Evolutionary conservation across 2,329 filamentous ascomycete species (phyloP), one percentile per base, ranked within the genome.

Genomic region (Calonectria hongkongensis): DNA sequence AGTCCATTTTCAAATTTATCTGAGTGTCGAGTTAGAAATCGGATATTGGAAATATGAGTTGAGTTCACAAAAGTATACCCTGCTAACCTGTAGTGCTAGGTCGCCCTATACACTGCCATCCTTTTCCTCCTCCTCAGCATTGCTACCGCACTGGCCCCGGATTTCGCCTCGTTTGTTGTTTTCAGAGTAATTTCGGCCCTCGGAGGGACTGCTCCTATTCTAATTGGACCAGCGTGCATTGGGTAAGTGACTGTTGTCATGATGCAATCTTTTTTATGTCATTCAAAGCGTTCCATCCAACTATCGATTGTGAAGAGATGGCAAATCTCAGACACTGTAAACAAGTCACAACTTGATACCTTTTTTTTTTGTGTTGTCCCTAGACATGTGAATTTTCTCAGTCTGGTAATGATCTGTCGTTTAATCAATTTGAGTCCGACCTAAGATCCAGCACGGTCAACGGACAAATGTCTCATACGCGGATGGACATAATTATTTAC

Each of bases 171-270:
- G 0, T 96, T 94, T 82, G 94, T 94, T 80, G 87, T 95, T 64
- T 95, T 96, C 80, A 90, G 94, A 8, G 90, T 94, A 58, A 85
- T 95, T 33, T 94, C 93, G 0, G 94, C 93, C 0, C 93, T 95
- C 77, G 92, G 94, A 83, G 94, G 94, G 16, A 95, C 93, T 0
- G 90, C 92, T 0, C 95, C 96, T 75, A 86, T 96, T 15, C 90
- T 94, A 13, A 90, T 95, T 48, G 94, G 94, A 0, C 90, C 91
- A 15, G 90, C 92, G 2, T 92, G 92, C 68, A 91, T 95, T 68
- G 92, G 92, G 87, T 87, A 77, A 73, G 83, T 88, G 13, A 12
- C 10, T 41, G 13, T 41, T 21, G 5, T 18, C 27, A 12, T 47
- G 8, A 5, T 9, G 43, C 33, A 21, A 43, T 48, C 15, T 16